A percentile compares a stretch with the other conserved stretches of the same genome.
Conservation (phyloP, 768 basidiomycete species). For the Suillus subaureus region DNA sequence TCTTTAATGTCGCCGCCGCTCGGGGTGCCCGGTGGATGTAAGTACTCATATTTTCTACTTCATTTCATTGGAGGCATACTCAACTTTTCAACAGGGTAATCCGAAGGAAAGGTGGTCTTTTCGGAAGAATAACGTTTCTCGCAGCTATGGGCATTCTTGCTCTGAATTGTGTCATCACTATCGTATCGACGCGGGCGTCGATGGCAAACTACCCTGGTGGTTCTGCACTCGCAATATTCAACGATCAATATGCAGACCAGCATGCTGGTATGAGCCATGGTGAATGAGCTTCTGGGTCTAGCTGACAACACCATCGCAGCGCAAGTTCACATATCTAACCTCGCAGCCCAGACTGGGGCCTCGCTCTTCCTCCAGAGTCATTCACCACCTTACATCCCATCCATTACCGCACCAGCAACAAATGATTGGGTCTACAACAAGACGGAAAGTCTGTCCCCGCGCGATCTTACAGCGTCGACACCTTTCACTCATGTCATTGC, state of each 20-base stretch:
- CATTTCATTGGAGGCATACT: conserved; percentile 5
- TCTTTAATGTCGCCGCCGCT: conserved; percentile 80
- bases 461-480: conserved; percentile 39
- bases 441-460: conserved; percentile 62
- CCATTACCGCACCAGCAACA: conserved; percentile 17
- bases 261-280: conserved; percentile 3
- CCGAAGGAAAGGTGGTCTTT: conserved; percentile 47
- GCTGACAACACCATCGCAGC: conserved; percentile 34
- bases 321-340: conserved; percentile 80
- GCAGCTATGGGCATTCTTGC: conserved; percentile 48
- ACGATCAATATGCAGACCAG: conserved; percentile 46
- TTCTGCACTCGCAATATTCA: conserved; percentile 63
- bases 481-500: conserved; percentile 66
- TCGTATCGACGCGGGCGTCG: conserved; percentile 59
- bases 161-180: conserved; percentile 55
- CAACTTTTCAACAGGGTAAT: conserved; percentile 39
- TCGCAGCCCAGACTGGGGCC: conserved; percentile 88
- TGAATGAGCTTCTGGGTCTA: not conserved
- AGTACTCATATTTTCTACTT: conserved; percentile 26
- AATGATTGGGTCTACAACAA: conserved; percentile 76
- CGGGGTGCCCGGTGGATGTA: conserved; percentile 66
- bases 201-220: conserved; percentile 90
- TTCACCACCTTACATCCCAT: conserved; percentile 51
- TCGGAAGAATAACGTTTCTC: conserved; percentile 50
- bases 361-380: conserved; percentile 82